Percentiles rank a stretch among this genome's conserved stretches.
Conservation (phyloP, 257 asterid genomes). For the Coffea canephora region DNA sequence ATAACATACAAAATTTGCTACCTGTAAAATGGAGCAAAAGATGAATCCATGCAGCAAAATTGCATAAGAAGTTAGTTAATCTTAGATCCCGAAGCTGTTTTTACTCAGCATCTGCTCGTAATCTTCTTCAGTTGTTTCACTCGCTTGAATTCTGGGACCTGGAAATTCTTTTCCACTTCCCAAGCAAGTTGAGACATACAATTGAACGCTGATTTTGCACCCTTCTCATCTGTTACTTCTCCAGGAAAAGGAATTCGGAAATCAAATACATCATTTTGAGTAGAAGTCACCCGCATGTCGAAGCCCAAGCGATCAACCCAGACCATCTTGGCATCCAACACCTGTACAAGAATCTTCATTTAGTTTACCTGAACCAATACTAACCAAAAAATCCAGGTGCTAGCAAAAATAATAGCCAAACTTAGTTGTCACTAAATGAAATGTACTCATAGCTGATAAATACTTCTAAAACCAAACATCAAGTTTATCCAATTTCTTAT, state of each 20-base stretch:
- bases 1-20: not conserved
- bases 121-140: conserved; percentile 66
- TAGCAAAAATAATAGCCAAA: not conserved
- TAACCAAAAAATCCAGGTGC: not conserved
- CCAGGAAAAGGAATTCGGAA: conserved; percentile 91
- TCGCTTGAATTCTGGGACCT: conserved; percentile 56
- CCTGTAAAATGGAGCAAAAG: not conserved
- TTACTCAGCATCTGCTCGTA: conserved; percentile 17
- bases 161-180: conserved; percentile 84
- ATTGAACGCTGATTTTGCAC: conserved; percentile 95
- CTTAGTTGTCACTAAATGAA: not conserved
- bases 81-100: conserved; percentile 1
- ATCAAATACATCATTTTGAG: conserved; percentile 58
- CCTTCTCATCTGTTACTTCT: conserved; percentile 82
- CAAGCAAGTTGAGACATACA: conserved; percentile 97
- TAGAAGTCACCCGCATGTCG: conserved; percentile 61
- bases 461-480: not conserved
- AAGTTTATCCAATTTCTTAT: not conserved
- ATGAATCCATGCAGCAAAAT: not conserved
- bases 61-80: not conserved
- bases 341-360: conserved; percentile 38
- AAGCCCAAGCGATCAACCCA: conserved; percentile 96
- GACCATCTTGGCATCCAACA: conserved; percentile 76
- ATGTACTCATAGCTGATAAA: not conserved
- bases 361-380: conserved; percentile 8